Evolutionary conservation across 1,139 yeast species (phyloP).

Genomic region (Pichia sp.): DNA sequence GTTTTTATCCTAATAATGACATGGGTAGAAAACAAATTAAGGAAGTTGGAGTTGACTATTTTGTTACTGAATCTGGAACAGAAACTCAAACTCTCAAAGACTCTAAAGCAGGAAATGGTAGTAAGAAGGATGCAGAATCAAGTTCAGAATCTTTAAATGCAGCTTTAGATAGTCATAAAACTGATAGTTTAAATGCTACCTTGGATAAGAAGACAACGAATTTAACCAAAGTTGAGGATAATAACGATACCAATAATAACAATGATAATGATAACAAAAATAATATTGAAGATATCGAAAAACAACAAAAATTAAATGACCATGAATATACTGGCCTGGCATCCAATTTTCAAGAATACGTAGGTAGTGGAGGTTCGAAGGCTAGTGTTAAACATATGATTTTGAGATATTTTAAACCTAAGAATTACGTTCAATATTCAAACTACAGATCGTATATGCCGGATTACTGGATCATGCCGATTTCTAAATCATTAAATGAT

Average conservation of each 20-base stretch:
- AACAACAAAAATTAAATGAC: background rate
- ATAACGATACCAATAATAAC: background rate
- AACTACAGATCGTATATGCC: slow-evolving; percentile 53
- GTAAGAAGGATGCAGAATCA: background rate
- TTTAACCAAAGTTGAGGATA: background rate
- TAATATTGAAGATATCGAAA: slow-evolving; percentile 1
- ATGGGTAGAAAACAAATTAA: slow-evolving; percentile 57
- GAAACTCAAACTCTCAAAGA: slow-evolving; percentile 2
- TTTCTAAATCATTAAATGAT: slow-evolving; percentile 19
- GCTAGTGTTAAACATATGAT: slow-evolving; percentile 17
- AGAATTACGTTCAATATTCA: slow-evolving; percentile 51
- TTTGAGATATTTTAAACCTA: slow-evolving; percentile 57
- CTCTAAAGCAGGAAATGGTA: background rate
- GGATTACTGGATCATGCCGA: slow-evolving; percentile 36
- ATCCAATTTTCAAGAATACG: slow-evolving; percentile 5
- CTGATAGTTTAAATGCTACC: background rate
- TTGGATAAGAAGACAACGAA: slow-evolving; percentile 2
- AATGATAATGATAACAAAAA: background rate
- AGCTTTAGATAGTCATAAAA: background rate
- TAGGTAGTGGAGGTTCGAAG: background rate
- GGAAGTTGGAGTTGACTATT: slow-evolving; percentile 39
- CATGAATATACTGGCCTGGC: slow-evolving; percentile 6
- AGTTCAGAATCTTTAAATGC: slow-evolving; percentile 1
- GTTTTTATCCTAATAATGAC: slow-evolving; percentile 46
- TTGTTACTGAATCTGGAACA: slow-evolving; percentile 15